Evolutionary conservation across 1,139 yeast genomes (phyloP).

Genomic region (Yamadazyma sp.): DNA sequence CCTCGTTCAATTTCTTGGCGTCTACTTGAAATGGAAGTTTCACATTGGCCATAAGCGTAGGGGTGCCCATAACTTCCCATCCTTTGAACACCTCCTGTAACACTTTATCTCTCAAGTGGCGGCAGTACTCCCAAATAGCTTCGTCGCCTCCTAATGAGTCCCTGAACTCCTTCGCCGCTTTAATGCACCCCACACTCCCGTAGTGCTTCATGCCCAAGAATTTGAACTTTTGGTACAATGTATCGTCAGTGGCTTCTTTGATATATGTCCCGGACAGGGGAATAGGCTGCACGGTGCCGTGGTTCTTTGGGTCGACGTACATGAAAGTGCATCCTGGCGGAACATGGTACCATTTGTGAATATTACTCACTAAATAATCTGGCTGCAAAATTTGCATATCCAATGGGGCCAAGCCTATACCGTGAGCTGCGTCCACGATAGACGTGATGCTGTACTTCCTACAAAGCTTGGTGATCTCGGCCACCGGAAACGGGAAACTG

Average conservation of each 20-base stretch:
- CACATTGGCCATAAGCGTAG: too few relatives aligned
- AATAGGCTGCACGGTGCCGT: constrained; percentile 50
- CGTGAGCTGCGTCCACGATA: constrained; percentile 73
- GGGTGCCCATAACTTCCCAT: too few relatives aligned
- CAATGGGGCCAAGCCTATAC: constrained; percentile 53
- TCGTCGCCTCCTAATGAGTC: constrained; percentile 56
- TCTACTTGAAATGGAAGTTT: too few relatives aligned
- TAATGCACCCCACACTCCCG: constrained; percentile 26
- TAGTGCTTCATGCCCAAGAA: constrained; percentile 37
- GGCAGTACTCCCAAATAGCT: constrained; percentile 48
- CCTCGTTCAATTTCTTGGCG: too few relatives aligned
- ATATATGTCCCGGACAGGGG: too few relatives aligned
- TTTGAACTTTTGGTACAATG: constrained; percentile 38
- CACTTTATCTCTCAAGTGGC: constrained; percentile 25
- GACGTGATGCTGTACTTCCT: constrained; percentile 49
- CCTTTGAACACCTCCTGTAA: too few relatives aligned
- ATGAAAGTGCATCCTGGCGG: constrained; percentile 63
- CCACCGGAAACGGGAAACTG: constrained; percentile 59
- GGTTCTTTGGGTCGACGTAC: constrained; percentile 56
- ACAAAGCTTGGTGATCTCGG: constrained; percentile 48
- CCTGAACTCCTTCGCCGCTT: constrained; percentile 52
- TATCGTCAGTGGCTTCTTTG: constrained; percentile 34
- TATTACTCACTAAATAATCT: constrained; percentile 61
- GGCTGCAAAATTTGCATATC: constrained; percentile 48
- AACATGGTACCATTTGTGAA: constrained; percentile 69